Conservation (phyloP, 176 grass and related monocot genomes). For the Puya raimondii region DNA sequence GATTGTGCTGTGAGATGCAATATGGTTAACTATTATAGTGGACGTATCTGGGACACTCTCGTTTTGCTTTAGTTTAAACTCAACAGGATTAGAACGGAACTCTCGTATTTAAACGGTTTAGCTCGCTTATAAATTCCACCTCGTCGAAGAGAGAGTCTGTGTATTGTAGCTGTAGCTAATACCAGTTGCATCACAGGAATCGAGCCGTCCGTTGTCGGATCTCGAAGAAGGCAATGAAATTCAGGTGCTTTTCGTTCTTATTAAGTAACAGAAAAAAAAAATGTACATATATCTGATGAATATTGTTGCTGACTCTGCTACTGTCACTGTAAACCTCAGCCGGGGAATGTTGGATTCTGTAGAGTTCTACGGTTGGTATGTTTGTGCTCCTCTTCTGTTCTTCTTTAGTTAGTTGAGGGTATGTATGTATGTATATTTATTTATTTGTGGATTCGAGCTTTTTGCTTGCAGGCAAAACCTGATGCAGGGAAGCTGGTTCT, state of each 20-base stretch:
- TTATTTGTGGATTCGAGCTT: slow-evolving; percentile 3
- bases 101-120: too few relatives aligned
- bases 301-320: slow-evolving; percentile 22
- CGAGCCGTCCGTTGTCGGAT: slow-evolving; percentile 35
- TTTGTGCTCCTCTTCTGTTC: neutral
- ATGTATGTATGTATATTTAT: neutral
- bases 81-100: too few relatives aligned
- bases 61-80: too few relatives aligned
- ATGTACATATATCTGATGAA: too few relatives aligned
- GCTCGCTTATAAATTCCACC: too few relatives aligned
- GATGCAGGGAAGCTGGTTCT: slow-evolving; percentile 61
- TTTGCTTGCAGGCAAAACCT: slow-evolving; percentile 56
- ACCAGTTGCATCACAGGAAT: slow-evolving; percentile 33
- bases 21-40: too few relatives aligned
- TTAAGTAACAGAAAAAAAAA: too few relatives aligned
- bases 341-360: slow-evolving; percentile 73
- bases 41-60: too few relatives aligned
- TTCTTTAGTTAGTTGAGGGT: neutral
- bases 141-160: too few relatives aligned
- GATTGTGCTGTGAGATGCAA: too few relatives aligned
- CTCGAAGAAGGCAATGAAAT: slow-evolving; percentile 81
- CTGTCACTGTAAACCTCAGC: slow-evolving; percentile 27
- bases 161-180: neutral
- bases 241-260: slow-evolving; percentile 38
- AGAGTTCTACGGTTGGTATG: slow-evolving; percentile 76